Conservation (phyloP, 495 filamentous ascomycete species). For the Echria macrotheca region DNA sequence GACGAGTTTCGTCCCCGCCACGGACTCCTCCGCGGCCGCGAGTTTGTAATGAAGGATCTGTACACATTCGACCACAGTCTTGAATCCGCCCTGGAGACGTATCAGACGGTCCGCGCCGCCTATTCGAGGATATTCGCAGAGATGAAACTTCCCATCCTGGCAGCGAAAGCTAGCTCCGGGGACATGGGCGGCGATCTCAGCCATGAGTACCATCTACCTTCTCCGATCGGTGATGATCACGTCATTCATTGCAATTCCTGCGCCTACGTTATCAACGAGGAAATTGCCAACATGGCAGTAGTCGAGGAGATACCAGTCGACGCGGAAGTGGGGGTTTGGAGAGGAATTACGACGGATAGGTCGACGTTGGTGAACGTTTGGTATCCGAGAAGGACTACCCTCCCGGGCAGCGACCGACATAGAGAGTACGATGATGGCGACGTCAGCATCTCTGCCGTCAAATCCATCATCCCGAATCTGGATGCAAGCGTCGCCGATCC, state of each 20-base stretch:
- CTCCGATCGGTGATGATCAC: constrained; percentile 77
- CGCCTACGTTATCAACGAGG: constrained; percentile 77
- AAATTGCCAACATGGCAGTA: constrained; percentile 43
- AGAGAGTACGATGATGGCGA: constrained; percentile 36
- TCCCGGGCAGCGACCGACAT: background rate
- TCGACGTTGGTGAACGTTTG: constrained; percentile 61
- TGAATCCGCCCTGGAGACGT: constrained; percentile 67
- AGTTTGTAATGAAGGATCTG: constrained; percentile 97
- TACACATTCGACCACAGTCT: constrained; percentile 84
- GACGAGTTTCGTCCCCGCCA: constrained; percentile 86
- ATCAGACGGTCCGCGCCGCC: constrained; percentile 60
- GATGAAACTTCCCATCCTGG: constrained; percentile 74
- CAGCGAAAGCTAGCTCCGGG: constrained; percentile 88
- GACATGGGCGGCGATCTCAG: constrained; percentile 89
- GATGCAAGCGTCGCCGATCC: constrained; percentile 65
- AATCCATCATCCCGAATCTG: constrained; percentile 63
- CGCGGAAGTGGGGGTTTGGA: constrained; percentile 43
- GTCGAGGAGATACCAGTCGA: constrained; percentile 1
- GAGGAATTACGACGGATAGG: constrained; percentile 64
- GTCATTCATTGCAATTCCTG: constrained; percentile 72
- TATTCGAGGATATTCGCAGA: constrained; percentile 76
- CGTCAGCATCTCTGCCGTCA: constrained; percentile 67
- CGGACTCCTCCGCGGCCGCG: constrained; percentile 81
- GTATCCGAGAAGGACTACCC: constrained; percentile 43
- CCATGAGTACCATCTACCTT: constrained; percentile 88